These are phyloP conservation scores for Coemansia sp. DNA, from an alignment of 192 early-diverging fungal genomes.

Conservation along the genomic window DNA sequence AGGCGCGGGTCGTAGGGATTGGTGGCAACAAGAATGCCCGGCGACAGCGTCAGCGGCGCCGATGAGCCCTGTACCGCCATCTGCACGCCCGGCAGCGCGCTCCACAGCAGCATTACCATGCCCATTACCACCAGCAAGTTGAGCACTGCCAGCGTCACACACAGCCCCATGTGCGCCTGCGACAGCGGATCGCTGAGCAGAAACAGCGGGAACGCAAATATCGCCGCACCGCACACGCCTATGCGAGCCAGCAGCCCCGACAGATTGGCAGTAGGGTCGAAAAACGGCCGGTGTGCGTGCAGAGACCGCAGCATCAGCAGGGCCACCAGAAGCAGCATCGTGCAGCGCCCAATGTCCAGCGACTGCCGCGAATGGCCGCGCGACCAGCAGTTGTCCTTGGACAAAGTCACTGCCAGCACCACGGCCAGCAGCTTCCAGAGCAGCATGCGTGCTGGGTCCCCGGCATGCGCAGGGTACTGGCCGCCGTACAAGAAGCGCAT, in stretches of 20 bases:
- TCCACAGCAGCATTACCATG: constrained; percentile 39
- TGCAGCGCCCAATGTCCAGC: constrained; percentile 53
- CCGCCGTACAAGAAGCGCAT: constrained; percentile 62
- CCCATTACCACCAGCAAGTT: constrained; percentile 44
- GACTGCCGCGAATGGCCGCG: constrained; percentile 40
- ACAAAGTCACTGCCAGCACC: constrained; percentile 45
- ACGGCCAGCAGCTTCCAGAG: constrained; percentile 57
- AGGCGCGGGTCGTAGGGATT: constrained; percentile 41
- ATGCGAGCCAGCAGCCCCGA: constrained; percentile 52
- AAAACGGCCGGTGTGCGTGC: constrained; percentile 58
- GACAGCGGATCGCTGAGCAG: constrained; percentile 53
- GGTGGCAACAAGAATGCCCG: constrained; percentile 41
- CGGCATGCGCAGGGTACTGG: constrained; percentile 51
- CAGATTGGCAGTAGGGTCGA: constrained; percentile 58
- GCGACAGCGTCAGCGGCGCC: constrained; percentile 48
- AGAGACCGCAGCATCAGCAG: constrained; percentile 56
- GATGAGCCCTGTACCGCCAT: constrained; percentile 52
- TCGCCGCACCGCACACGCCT: constrained; percentile 41
- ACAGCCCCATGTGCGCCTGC: constrained; percentile 42
- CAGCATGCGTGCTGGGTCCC: constrained; percentile 59
- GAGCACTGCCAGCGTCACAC: constrained; percentile 50
- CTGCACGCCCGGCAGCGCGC: constrained; percentile 50
- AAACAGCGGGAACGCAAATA: constrained; percentile 58
- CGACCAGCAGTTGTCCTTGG: constrained; percentile 66
- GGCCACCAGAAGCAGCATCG: constrained; percentile 52